Conservation (phyloP, 1,284 basidiomycete species). For the Polyporus tsugae region DNA sequence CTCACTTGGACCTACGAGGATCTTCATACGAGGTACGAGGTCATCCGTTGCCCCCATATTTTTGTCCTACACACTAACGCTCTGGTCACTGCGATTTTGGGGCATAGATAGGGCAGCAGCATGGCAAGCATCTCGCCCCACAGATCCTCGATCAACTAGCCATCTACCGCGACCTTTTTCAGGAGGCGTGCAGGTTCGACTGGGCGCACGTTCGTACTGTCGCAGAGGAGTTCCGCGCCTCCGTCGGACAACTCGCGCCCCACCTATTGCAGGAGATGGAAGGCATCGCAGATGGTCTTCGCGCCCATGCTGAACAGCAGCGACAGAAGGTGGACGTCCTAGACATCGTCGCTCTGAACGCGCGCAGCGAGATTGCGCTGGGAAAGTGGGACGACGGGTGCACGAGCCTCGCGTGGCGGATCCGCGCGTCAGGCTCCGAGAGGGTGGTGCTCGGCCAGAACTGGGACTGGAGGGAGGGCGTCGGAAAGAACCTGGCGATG, state of each 20-base stretch:
- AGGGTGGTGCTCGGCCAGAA: slow-evolving; percentile 47
- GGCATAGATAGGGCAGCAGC: slow-evolving; percentile 42
- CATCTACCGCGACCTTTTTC: slow-evolving; percentile 45
- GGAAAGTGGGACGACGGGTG: slow-evolving; percentile 49
- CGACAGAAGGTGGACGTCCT: slow-evolving; percentile 34
- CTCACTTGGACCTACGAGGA: slow-evolving; percentile 14
- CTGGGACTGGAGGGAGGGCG: slow-evolving; percentile 48
- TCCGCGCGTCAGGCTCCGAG: slow-evolving; percentile 26
- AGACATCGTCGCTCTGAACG: slow-evolving; percentile 47
- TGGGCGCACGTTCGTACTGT: slow-evolving; percentile 42
- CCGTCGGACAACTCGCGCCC: slow-evolving; percentile 40
- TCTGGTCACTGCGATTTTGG: not conserved
- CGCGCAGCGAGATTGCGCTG: slow-evolving; percentile 48
- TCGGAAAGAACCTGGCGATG: slow-evolving; percentile 45
- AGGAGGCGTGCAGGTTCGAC: slow-evolving; percentile 41
- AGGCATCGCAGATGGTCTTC: slow-evolving; percentile 44
- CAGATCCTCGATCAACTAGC: slow-evolving; percentile 43
- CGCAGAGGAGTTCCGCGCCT: slow-evolving; percentile 38
- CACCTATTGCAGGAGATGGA: slow-evolving; percentile 45
- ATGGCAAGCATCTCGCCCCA: slow-evolving; percentile 39
- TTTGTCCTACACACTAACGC: not conserved
- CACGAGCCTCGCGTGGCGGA: slow-evolving; percentile 43
- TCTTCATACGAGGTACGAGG: slow-evolving; percentile 18
- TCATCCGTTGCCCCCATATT: not conserved
- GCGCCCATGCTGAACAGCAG: not conserved